A percentile compares a stretch with the other conserved stretches of the same genome.
These are phyloP conservation scores for Amoeboradix gromovi DNA, from an alignment of 371 early-diverging fungal genomes.

Conservation along the genomic window DNA sequence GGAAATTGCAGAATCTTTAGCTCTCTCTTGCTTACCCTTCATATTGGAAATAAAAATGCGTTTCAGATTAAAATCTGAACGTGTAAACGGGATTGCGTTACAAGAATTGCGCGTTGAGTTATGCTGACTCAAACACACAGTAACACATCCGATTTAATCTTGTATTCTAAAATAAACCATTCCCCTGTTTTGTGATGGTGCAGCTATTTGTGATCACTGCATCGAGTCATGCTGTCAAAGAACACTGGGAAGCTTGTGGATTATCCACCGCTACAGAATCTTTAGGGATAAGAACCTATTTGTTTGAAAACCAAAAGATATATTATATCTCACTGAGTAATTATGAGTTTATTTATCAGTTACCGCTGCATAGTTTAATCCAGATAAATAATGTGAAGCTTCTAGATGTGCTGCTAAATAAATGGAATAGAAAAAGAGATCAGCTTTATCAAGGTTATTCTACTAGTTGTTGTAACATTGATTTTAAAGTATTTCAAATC, in stretches of 20 bases:
- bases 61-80: no score
- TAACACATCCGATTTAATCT: no score
- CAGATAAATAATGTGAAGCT: background rate
- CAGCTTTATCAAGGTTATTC: background rate
- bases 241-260: background rate
- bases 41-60: no score
- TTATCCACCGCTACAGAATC: background rate
- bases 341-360: background rate
- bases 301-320: background rate
- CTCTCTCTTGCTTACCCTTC: background rate
- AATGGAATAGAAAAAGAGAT: background rate
- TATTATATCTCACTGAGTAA: background rate
- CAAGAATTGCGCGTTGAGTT: no score
- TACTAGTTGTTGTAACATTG: background rate
- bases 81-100: no score
- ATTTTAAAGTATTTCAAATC: background rate
- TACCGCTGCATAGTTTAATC: background rate
- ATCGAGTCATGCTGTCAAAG: no score
- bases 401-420: background rate
- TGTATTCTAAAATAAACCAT: no score
- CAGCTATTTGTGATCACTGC: background rate
- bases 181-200: no score
- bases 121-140: no score
- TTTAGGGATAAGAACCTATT: background rate
- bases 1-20: background rate